Base-by-base conservation (phyloP, 2,329 filamentous ascomycete genomes). In the Lecanicillium sp. region DNA sequence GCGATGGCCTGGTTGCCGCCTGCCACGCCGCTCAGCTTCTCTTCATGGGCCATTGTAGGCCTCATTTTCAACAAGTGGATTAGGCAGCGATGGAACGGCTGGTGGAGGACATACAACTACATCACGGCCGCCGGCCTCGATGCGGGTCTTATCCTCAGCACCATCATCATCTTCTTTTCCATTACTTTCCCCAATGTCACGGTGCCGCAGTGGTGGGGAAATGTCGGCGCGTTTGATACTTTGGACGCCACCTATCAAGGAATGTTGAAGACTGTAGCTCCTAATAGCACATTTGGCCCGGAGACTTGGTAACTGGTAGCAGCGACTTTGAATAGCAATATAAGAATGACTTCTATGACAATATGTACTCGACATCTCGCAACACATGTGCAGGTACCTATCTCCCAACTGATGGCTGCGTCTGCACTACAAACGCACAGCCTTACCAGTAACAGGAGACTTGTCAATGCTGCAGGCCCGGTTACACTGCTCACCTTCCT, bases 91-190 rank as follows among this genome's bases (percentile, higher is more conserved):
- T 81, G 72, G 60, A 74, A 69, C 4, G 81, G 79, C 25, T 87
- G 82, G 83, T 87, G 83, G 83, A 65, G 81, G 57, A 77, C 81
- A 56, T 87, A 85, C 64, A 87, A 87, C 64, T 87, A 87, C 56
- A 71, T 86, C 52, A 77, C 80, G 0, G 84, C 81, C 14, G 82
- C 82, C 0, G 83, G 78, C 2, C 63, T 87, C 28, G 83, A 87
- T 56, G 74, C 73, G 34, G 82, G 82, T 5, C 67, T 85, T 4
- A 76, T 80, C 11, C 56, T 86, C 15, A 74, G 71, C 27, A 81
- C 80, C 0, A 70, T 87, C 27, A 56, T 87, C 41, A 80, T 87
- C 41, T 84, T 87, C 64, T 76, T 84, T 48, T 71, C 77, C 1
- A 61, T 87, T 19, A 76, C 78, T 40, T 56, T 86, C 46, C 79